Conservation (phyloP, 164 flowering plant species). For the Litsea cubeba region DNA sequence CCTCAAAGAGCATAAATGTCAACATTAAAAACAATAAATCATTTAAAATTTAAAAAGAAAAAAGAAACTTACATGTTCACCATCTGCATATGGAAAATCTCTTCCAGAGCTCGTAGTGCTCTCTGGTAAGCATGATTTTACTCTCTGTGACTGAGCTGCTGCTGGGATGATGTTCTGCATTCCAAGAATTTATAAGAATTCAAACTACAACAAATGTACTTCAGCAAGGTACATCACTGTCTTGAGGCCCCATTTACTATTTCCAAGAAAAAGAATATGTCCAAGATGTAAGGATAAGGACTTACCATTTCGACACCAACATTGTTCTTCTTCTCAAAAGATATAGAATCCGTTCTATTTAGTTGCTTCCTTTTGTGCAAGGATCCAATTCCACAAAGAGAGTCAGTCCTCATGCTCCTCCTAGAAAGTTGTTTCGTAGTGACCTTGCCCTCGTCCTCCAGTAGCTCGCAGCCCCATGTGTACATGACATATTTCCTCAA, state of each 20-base stretch:
- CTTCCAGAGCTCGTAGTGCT: slow-evolving; percentile 7
- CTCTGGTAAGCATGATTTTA: slow-evolving; percentile 22
- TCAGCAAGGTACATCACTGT: background rate
- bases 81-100: slow-evolving; percentile 8
- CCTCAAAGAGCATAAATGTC: too few relatives aligned
- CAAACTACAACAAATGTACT: too few relatives aligned
- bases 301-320: slow-evolving; percentile 38
- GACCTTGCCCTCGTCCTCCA: slow-evolving; percentile 34
- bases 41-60: background rate
- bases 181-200: background rate
- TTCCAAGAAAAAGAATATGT: background rate
- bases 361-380: slow-evolving; percentile 27
- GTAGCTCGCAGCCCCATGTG: slow-evolving; percentile 55
- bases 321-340: slow-evolving; percentile 26
- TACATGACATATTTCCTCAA: slow-evolving; percentile 85
- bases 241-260: background rate
- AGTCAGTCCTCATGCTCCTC: slow-evolving; percentile 19
- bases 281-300: background rate
- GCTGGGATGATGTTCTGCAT: slow-evolving; percentile 26
- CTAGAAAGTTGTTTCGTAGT: slow-evolving; percentile 26
- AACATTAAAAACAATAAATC: background rate
- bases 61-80: slow-evolving; percentile 27
- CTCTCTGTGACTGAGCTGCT: slow-evolving; percentile 12
- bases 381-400: slow-evolving; percentile 30
- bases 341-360: slow-evolving; percentile 26